Base-by-base conservation (phyloP, 352 stramenopile genomes). In the Globisporangium okanoganense region DNA sequence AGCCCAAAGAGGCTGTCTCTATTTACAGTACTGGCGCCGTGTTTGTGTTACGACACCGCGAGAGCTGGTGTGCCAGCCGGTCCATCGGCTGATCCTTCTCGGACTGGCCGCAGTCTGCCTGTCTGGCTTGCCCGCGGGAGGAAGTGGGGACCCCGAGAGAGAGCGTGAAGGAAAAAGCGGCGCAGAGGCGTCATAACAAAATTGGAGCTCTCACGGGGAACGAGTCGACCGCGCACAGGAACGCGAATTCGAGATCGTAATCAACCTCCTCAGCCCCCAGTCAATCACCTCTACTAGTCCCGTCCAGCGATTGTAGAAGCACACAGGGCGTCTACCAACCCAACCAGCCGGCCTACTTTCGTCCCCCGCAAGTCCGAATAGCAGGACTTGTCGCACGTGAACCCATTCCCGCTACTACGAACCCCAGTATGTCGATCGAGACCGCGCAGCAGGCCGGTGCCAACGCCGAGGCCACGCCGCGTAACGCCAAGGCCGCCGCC, bases 371-470 rank as follows among this genome's bases (percentile, higher is more conserved):
- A 58, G 58, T 58, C 49, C 58, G 58, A 64, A 57, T n/a, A 49
- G 58, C 58, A 64, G 58, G 58, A 48, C 58, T 58, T 64, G 27
- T 58, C 50, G 14, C 48, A 44, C 43, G 40, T 18, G 27, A 40
- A 51, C 54, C 40, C 22, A 29, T 49, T 2, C n/a, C n/a, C n/a
- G n/a, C n/a, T n/a, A 64, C 36, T 2, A 57, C 18, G 20, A 24
- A 24, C 43, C 43, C 44, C 14, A 41, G 22, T 22, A n/a, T 85
- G 75, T 85, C 73, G 41, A 82, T 80, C 63, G 73, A 85, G 47
- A 82, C 54, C 56, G 60, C 58, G 43, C 69, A 66, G 29, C 40
- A 40, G 47, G 38, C 64, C 25, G 62, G 55, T 58, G 56, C 77
- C 14, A 67, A 38, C 56, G 59, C 62, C 58, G 74, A 31, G 65